Percentiles rank a stretch among this genome's conserved stretches.
Evolutionary conservation across 1,139 yeast genomes (phyloP).

Genomic region (Saccharomyces hybrid): DNA sequence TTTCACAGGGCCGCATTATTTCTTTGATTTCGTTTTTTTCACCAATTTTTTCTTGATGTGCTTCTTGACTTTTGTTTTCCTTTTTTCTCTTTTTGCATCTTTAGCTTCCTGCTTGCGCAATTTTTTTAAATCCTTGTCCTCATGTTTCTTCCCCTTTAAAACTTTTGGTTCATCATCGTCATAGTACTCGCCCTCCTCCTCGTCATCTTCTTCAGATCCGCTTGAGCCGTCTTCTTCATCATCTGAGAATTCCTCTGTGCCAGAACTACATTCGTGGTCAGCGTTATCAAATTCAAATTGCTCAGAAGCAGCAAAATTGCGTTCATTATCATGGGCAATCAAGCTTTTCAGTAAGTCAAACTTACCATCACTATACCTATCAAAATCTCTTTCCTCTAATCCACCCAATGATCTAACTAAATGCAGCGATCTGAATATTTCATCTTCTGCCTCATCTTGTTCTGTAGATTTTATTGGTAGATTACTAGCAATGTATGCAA

Average conservation of each 20-base stretch:
- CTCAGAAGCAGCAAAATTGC: slow-evolving; percentile 26
- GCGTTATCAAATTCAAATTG: slow-evolving; percentile 18
- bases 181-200: slow-evolving; percentile 27
- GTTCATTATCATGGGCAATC: slow-evolving; percentile 37
- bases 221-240: slow-evolving; percentile 19
- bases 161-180: slow-evolving; percentile 35
- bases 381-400: slow-evolving; percentile 82
- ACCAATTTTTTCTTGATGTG: slow-evolving; percentile 76
- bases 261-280: slow-evolving; percentile 16
- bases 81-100: slow-evolving; percentile 76
- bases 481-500: slow-evolving; percentile 36
- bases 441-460: slow-evolving; percentile 65
- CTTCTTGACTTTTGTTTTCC: slow-evolving; percentile 88
- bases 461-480: slow-evolving; percentile 46
- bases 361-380: slow-evolving; percentile 72
- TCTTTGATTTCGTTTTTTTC: slow-evolving; percentile 41
- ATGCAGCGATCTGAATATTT: slow-evolving; percentile 79
- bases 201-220: slow-evolving; percentile 13
- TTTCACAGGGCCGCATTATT: slow-evolving; percentile 10
- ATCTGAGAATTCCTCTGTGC: slow-evolving; percentile 9
- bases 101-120: slow-evolving; percentile 79
- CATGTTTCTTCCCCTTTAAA: slow-evolving; percentile 65
- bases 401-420: slow-evolving; percentile 68
- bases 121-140: slow-evolving; percentile 79
- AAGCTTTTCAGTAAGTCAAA: slow-evolving; percentile 67